Percentiles rank a stretch among this genome's conserved stretches.
phyloP scores from a whole-genome alignment of 2,329 filamentous ascomycete species.

The Chalaropsis ovoidea region DNA sequence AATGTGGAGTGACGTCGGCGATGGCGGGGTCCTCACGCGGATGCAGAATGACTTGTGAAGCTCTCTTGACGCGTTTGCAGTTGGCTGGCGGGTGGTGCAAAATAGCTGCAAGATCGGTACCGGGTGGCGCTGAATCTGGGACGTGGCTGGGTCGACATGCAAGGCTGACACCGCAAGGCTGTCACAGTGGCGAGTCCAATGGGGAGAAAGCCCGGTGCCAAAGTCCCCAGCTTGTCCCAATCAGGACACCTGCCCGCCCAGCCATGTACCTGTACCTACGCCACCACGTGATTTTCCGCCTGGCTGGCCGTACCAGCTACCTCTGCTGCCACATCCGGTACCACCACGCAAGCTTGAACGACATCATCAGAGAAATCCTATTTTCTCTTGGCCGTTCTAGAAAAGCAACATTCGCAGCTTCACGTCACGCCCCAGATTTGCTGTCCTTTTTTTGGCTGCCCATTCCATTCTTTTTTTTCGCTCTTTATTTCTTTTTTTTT shows the following conservation, averaged over 20 bases:
- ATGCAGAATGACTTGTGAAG: neutral
- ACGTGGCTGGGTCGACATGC: neutral
- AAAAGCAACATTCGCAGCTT: neutral
- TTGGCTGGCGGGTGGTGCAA: neutral
- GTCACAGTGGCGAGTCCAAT: neutral
- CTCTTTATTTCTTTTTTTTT: neutral
- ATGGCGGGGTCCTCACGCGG: neutral
- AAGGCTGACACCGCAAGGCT: conserved; percentile 22
- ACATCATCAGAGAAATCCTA: conserved; percentile 5
- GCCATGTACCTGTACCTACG: neutral
- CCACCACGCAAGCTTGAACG: conserved; percentile 8
- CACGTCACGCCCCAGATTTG: neutral
- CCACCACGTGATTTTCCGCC: neutral
- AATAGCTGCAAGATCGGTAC: neutral
- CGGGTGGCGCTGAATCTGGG: neutral
- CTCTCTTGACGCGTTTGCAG: neutral
- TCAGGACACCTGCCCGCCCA: neutral
- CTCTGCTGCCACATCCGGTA: neutral
- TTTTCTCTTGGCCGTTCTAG: neutral
- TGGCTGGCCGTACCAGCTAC: neutral
- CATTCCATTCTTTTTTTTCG: neutral
- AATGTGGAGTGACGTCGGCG: neutral
- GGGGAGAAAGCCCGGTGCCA: neutral
- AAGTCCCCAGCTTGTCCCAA: neutral
- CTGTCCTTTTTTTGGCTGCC: neutral